phyloP scores from a whole-genome alignment of 164 flowering plant species.

The Dillenia turbinata region DNA sequence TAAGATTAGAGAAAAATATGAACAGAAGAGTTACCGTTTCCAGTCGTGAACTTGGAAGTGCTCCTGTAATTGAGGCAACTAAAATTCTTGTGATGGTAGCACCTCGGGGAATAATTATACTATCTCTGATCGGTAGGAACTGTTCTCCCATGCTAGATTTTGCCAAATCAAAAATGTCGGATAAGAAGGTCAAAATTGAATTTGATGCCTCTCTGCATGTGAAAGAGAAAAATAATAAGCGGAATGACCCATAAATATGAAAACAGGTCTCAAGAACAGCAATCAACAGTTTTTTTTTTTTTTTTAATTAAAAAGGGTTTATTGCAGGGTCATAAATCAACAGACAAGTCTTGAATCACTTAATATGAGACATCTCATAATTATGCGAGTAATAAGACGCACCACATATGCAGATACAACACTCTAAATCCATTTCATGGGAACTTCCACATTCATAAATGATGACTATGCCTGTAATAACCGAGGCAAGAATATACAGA shows the following conservation, averaged over 20 bases:
- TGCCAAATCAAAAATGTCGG: conserved; percentile 79
- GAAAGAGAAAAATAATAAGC: background rate
- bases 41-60: conserved; percentile 83
- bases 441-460: no score
- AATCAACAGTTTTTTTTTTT: no score
- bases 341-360: no score
- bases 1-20: conserved; percentile 5
- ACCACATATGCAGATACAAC: no score
- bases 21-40: conserved; percentile 50
- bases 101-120: conserved; percentile 83
- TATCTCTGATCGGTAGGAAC: conserved; percentile 55
- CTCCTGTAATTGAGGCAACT: conserved; percentile 89
- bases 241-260: background rate
- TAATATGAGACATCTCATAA: no score
- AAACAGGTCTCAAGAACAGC: no score
- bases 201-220: conserved; percentile 89
- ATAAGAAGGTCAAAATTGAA: conserved; percentile 85
- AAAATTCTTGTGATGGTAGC: conserved; percentile 68
- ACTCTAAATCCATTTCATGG: no score
- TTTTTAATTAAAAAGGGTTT: no score
- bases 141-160: conserved; percentile 52
- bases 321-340: no score
- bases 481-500: no score
- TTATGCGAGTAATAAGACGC: no score
- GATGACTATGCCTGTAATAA: no score